These are phyloP conservation scores for Allium cepa DNA, from an alignment of 106 monocot genomes.

Conservation along the genomic window DNA sequence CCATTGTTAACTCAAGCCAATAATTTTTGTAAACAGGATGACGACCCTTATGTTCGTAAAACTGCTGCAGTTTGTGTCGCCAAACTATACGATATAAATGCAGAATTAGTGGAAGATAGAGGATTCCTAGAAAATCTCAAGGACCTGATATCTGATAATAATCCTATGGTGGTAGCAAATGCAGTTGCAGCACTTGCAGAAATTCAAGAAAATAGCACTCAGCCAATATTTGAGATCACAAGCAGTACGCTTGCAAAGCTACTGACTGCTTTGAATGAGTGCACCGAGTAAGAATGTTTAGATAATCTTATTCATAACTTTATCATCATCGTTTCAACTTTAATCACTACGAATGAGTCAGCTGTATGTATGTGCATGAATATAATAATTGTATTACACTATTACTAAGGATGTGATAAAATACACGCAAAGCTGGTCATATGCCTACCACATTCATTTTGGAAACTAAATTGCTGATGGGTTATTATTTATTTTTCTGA, in stretches of 20 bases:
- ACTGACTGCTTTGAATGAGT: constrained; percentile 94
- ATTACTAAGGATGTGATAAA: too few species aligned
- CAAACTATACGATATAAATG: constrained; percentile 97
- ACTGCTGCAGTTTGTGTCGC: constrained; percentile 97
- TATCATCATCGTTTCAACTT: not conserved
- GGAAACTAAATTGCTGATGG: too few species aligned
- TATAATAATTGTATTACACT: too few species aligned
- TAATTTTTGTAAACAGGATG: constrained; percentile 58
- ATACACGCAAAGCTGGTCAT: too few species aligned
- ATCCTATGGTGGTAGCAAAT: constrained; percentile 99
- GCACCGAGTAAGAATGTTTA: constrained; percentile 73
- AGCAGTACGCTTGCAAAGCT: constrained; percentile 90
- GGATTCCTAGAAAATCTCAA: constrained; percentile 92
- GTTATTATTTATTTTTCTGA: too few species aligned
- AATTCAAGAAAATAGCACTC: constrained; percentile 79
- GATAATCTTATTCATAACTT: not conserved
- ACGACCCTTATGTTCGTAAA: constrained; percentile 98
- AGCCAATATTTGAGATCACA: constrained; percentile 92
- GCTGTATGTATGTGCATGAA: too few species aligned
- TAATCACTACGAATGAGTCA: too few species aligned
- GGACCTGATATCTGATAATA: constrained; percentile 97
- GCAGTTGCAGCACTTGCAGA: constrained; percentile 99
- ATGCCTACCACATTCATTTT: too few species aligned
- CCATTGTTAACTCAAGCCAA: constrained; percentile 1
- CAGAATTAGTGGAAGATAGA: constrained; percentile 94